Percentiles rank a stretch among this genome's conserved stretches.
Evolutionary conservation across 768 basidiomycete species (phyloP).

Genomic region (Xerocomus potaroensis): DNA sequence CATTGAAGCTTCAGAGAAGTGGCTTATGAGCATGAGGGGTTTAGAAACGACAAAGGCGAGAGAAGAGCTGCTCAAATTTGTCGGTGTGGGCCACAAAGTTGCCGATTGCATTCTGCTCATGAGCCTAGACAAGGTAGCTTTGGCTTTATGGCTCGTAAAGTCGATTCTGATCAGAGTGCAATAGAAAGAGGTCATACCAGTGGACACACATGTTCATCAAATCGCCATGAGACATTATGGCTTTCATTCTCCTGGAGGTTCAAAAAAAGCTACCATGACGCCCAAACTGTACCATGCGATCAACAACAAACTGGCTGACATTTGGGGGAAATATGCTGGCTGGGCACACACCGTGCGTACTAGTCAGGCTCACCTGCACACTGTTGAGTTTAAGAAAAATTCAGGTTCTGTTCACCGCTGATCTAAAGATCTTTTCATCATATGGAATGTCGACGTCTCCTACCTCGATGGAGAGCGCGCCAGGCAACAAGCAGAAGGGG

Average conservation of each 20-base stretch:
- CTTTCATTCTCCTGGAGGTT: constrained; percentile 40
- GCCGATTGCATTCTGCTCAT: constrained; percentile 93
- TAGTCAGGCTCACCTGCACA: background rate
- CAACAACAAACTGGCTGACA: constrained; percentile 48
- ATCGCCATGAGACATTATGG: constrained; percentile 81
- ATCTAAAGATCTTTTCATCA: constrained; percentile 61
- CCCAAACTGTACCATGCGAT: constrained; percentile 75
- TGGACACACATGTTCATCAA: constrained; percentile 94
- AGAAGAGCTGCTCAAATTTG: constrained; percentile 70
- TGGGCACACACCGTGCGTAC: constrained; percentile 85
- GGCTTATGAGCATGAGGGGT: constrained; percentile 53
- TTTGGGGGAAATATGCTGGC: constrained; percentile 85
- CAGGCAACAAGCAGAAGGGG: constrained; percentile 31
- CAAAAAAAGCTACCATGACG: constrained; percentile 59
- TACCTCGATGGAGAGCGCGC: constrained; percentile 6
- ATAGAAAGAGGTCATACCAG: constrained; percentile 85
- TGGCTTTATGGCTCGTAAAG: constrained; percentile 1
- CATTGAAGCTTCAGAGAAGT: constrained; percentile 52
- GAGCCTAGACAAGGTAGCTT: constrained; percentile 80
- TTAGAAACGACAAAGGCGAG: constrained; percentile 56
- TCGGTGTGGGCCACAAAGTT: constrained; percentile 94
- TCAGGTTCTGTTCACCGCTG: constrained; percentile 73
- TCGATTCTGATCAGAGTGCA: constrained; percentile 3
- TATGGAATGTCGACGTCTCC: constrained; percentile 43
- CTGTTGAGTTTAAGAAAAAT: background rate